Base-by-base conservation (phyloP, 306 rosid species). In the Sicyos edulis region DNA sequence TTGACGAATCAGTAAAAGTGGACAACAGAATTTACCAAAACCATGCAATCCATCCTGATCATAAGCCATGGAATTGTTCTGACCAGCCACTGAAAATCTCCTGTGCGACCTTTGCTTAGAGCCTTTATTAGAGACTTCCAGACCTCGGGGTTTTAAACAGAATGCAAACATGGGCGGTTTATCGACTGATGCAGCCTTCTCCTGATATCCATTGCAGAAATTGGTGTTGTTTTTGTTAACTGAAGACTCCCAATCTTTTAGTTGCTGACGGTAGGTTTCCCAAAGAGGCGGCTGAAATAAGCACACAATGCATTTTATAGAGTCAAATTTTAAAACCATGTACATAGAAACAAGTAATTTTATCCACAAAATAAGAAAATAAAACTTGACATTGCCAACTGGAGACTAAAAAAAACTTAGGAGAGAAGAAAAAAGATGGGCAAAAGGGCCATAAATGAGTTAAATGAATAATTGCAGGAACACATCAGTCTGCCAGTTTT, bases 141-240 rank as follows among this genome's bases (percentile, higher is more conserved):
- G 79, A 29, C 97, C 99, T 76, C 96, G 83, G 52, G 99, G 99
- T 83, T 91, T 95, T 81, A 89, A 71, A 83, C 99, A 95, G 79
- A 95, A 95, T 21, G 99, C 99, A 80, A 80, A 89, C 95, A 91
- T 89, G 52, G 86, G 86, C 4, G 99, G 97, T 86, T 95, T 95
- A 84, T 91, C 97, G 77, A 79, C 49, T 78, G 82, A 53, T 60
- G 84, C 81, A 72, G 70, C 78, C 83, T 79, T 88, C 62, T 78
- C 84, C 37, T 37, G 80, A 72, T 72, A 76, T 62, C 95, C 97
- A 73, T 82, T 83, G 62, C 82, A 52, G 47, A 69, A 66, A 67
- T 71, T 65, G 55, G 54, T 40, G 74, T 24, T 78, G 82, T 64
- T 82, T 83, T 89, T 91, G 58, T 73, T 80, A 78, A 76, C 74